Percentiles rank a stretch among this genome's conserved stretches.
These are phyloP conservation scores for Fusarium zealandicum DNA, from an alignment of 2,329 filamentous ascomycete species.

Conservation along the genomic window DNA sequence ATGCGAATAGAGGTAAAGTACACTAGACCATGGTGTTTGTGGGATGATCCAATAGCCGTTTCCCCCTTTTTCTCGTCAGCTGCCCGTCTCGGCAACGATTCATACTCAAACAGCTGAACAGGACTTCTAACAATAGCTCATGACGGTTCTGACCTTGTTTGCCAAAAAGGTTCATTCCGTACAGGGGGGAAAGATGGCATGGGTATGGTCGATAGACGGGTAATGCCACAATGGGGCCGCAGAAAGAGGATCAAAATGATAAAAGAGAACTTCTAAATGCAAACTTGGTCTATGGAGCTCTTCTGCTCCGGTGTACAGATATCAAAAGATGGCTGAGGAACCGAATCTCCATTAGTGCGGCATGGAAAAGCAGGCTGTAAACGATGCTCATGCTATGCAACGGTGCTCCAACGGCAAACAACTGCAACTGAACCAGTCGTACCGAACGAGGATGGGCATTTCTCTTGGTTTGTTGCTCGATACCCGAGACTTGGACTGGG, in stretches of 20 bases:
- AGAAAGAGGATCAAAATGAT: slow-evolving; percentile 16
- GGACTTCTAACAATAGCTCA: background rate
- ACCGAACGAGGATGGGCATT: slow-evolving; percentile 3
- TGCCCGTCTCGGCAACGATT: background rate
- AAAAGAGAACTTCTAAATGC: slow-evolving; percentile 36
- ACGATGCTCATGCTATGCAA: slow-evolving; percentile 30
- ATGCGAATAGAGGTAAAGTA: background rate
- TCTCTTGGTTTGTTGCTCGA: slow-evolving; percentile 7
- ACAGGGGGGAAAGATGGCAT: background rate
- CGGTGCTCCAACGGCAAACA: slow-evolving; percentile 18
- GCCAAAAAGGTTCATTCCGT: background rate
- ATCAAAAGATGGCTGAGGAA: slow-evolving; percentile 9
- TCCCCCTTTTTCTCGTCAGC: background rate
- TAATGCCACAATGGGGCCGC: slow-evolving; percentile 8
- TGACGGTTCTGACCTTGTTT: slow-evolving; percentile 2
- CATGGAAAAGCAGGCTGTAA: slow-evolving; percentile 21
- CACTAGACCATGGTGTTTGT: background rate
- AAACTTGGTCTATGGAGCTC: slow-evolving; percentile 36
- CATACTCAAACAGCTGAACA: slow-evolving; percentile 8
- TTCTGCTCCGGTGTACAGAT: slow-evolving; percentile 32
- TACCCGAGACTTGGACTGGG: slow-evolving; percentile 6
- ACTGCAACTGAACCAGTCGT: slow-evolving; percentile 13
- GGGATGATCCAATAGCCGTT: background rate
- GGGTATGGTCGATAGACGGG: slow-evolving; percentile 1
- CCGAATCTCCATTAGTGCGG: slow-evolving; percentile 23